These are phyloP conservation scores for Tripterygium wilfordii DNA, from an alignment of 177 flowering plant species.

Conservation along the genomic window DNA sequence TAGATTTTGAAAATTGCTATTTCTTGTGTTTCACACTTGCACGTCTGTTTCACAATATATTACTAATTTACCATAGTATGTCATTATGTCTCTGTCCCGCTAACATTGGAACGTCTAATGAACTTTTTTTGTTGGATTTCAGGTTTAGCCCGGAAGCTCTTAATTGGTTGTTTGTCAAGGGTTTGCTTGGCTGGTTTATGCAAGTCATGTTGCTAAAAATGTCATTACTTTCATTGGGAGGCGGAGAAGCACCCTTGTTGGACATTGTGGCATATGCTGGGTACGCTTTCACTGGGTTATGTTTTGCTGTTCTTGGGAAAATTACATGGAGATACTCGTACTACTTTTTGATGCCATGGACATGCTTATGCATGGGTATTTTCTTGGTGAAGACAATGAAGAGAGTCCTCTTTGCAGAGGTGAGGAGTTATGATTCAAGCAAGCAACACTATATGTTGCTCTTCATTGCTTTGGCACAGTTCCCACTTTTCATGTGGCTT, in stretches of 20 bases:
- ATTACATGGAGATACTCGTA: constrained; percentile 51
- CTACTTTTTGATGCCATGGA: constrained; percentile 65
- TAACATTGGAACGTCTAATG: no score
- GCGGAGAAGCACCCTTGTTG: constrained; percentile 75
- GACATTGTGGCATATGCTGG: constrained; percentile 87
- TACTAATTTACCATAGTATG: no score
- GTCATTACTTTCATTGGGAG: constrained; percentile 55
- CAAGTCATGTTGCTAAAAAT: constrained; percentile 61
- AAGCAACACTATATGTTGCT: constrained; percentile 63
- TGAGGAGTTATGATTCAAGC: constrained; percentile 72
- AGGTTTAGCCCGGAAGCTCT: constrained; percentile 71
- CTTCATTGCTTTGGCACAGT: constrained; percentile 64
- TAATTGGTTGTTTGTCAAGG: constrained; percentile 61
- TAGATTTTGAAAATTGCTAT: no score
- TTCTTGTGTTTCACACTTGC: no score
- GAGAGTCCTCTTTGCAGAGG: constrained; percentile 73
- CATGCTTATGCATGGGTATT: constrained; percentile 70
- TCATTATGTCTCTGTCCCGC: no score
- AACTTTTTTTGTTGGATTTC: constrained; percentile 4
- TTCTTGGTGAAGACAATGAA: constrained; percentile 89
- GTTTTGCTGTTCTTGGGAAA: constrained; percentile 64
- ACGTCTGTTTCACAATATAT: no score
- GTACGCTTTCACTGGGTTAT: constrained; percentile 65
- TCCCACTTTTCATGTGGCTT: constrained; percentile 68
- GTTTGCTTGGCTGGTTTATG: constrained; percentile 72